Conservation (phyloP, 495 filamentous ascomycete species). For the Lindgomyces ingoldianus region DNA sequence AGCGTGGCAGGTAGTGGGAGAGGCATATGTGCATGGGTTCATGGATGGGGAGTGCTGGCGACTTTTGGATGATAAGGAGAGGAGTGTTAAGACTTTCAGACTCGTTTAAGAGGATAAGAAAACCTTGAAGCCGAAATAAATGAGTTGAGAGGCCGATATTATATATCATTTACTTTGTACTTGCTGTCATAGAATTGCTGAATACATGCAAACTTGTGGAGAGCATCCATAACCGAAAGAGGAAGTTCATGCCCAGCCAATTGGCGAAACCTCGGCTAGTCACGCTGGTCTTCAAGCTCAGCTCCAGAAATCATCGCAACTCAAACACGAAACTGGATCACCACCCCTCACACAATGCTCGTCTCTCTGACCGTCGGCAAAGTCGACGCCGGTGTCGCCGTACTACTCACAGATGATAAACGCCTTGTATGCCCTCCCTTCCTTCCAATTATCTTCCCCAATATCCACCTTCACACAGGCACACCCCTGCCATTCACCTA, state of each 20-base stretch:
- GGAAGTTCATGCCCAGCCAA: background rate
- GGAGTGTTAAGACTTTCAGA: background rate
- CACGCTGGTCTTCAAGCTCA: background rate
- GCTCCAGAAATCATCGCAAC: background rate
- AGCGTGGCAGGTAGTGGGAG: conserved; percentile 22
- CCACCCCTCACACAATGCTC: conserved; percentile 62
- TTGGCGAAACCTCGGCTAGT: background rate
- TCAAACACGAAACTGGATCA: background rate
- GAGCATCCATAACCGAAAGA: too few relatives aligned
- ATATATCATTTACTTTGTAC: too few relatives aligned
- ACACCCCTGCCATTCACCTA: conserved; percentile 17
- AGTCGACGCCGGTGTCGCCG: conserved; percentile 97
- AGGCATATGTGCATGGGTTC: conserved; percentile 16
- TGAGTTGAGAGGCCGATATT: too few relatives aligned
- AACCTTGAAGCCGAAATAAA: too few relatives aligned
- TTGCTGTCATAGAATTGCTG: background rate
- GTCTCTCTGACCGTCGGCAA: conserved; percentile 98
- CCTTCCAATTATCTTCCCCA: too few relatives aligned
- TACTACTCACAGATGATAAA: conserved; percentile 95
- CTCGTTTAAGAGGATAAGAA: conserved; percentile 13
- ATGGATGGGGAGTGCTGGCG: conserved; percentile 16
- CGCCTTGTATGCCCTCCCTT: conserved; percentile 66
- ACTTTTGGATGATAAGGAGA: background rate
- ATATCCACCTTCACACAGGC: conserved; percentile 16
- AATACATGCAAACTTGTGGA: too few relatives aligned